A percentile compares a stretch with the other conserved stretches of the same genome.
These are phyloP conservation scores for Penicilliopsis zonata DNA, from an alignment of 495 filamentous ascomycete species.

Conservation along the genomic window DNA sequence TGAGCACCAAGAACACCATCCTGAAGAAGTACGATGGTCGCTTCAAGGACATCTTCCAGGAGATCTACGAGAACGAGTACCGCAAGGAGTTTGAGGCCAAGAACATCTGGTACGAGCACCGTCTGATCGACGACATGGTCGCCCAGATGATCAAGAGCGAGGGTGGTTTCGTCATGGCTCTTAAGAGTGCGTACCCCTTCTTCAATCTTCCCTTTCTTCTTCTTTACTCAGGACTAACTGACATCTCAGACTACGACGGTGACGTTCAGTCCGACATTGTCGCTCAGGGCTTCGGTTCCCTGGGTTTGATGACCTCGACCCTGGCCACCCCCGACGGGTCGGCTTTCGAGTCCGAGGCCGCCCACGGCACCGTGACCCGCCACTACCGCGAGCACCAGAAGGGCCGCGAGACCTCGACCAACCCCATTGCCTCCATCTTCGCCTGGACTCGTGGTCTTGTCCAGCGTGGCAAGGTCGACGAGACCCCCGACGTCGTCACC, in stretches of 20 bases:
- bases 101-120: slow-evolving; percentile 97
- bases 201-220: neutral
- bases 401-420: slow-evolving; percentile 91
- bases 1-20: slow-evolving; percentile 99
- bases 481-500: slow-evolving; percentile 72
- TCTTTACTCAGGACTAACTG: neutral
- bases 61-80: slow-evolving; percentile 82
- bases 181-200: slow-evolving; percentile 64
- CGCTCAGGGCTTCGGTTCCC: slow-evolving; percentile 94
- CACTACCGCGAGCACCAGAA: slow-evolving; percentile 99
- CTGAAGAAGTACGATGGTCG: slow-evolving; percentile 95
- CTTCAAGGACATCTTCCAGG: slow-evolving; percentile 99
- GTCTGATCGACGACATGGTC: slow-evolving; percentile 98
- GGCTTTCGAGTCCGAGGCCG: slow-evolving; percentile 94
- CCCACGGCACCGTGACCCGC: slow-evolving; percentile 94
- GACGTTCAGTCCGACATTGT: slow-evolving; percentile 98
- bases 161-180: slow-evolving; percentile 89
- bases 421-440: slow-evolving; percentile 97
- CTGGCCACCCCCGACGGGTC: slow-evolving; percentile 91
- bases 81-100: slow-evolving; percentile 78
- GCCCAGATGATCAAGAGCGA: slow-evolving; percentile 99
- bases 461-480: slow-evolving; percentile 82
- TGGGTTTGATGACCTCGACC: slow-evolving; percentile 96
- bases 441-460: slow-evolving; percentile 95
- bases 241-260: slow-evolving; percentile 77